Base-by-base conservation (phyloP, 257 asterid genomes). In the Primulina huaijiensis region DNA sequence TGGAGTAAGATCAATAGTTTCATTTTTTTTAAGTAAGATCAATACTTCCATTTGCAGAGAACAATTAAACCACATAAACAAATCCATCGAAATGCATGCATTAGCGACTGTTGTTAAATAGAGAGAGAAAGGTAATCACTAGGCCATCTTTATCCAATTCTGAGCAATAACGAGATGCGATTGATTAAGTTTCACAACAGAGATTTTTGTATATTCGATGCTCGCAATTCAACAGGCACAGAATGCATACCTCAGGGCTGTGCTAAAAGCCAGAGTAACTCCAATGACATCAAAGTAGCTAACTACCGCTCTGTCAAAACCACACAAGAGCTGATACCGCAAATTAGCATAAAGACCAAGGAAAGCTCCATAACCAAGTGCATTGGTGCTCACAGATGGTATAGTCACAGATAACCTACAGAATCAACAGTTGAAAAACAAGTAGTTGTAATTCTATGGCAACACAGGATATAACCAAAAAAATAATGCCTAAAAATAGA, bases 361-460 rank as follows among this genome's bases (percentile, higher is more conserved):
- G 80, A 94, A 94, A 64, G 97, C 95, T 76, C 99, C 99, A 75
- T 91, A 94, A 64, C 98, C 97, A 25, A 94, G 95, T 19, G 98
- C 95, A 80, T 94, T 94, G 57, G 83, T 80, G 82, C 90, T 89
- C 83, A 89, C 90, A 57, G 97, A 86, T 53, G 99, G 97, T 62
- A 76, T 73, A 34, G 87, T 87, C 79, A 94, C 92, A 12, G 96
- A 94, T 77, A 89, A 79, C 92, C 99, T 94, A 65, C 64, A 65
- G 63, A 60, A 60, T 57, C 64, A 77, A 21, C 60, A 65, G 52
- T 64, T 52, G 12, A 58, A 35, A 23, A 40, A 35, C 1, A 57
- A 53, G 8, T 12, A 19, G 50, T 35, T 68, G 57, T n/a, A 66
- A 70, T 21, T 40, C 67, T 68, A 73, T 60, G 46, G 55, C 64